Percentiles rank a stretch among this genome's conserved stretches.
Conservation (phyloP, 2,329 filamentous ascomycete genomes). For the Chaetomiaceae sp. region DNA sequence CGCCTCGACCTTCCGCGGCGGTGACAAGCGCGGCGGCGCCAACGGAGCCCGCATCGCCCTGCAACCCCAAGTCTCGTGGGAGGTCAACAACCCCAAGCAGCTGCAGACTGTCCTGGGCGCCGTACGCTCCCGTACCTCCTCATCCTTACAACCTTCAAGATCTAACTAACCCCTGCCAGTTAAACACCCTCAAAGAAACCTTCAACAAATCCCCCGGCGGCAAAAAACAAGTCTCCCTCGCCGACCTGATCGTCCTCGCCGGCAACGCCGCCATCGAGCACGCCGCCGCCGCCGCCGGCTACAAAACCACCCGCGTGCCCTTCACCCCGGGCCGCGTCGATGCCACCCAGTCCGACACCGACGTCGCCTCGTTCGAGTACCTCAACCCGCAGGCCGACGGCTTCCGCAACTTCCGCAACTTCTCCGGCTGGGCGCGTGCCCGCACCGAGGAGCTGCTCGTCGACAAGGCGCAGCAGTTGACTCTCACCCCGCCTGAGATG, state of each 20-base stretch:
- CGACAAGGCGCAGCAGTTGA: conserved; percentile 67
- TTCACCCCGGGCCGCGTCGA: conserved; percentile 71
- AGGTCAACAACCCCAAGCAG: conserved; percentile 68
- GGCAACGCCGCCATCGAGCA: conserved; percentile 70
- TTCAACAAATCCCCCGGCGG: conserved; percentile 58
- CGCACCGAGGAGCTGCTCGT: conserved; percentile 66
- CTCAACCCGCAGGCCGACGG: conserved; percentile 68
- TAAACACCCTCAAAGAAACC: conserved; percentile 61
- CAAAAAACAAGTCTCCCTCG: conserved; percentile 71
- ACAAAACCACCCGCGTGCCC: conserved; percentile 50
- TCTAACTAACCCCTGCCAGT: too few relatives aligned
- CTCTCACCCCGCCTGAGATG: conserved; percentile 65
- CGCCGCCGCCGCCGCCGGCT: conserved; percentile 42
- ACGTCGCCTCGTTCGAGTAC: conserved; percentile 57
- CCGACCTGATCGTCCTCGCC: conserved; percentile 71
- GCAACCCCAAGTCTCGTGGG: conserved; percentile 66
- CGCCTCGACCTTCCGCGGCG: conserved; percentile 67
- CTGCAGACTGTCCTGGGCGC: conserved; percentile 56
- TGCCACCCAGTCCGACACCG: conserved; percentile 67
- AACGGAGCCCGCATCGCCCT: conserved; percentile 76
- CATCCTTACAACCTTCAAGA: too few relatives aligned
- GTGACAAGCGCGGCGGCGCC: conserved; percentile 78
- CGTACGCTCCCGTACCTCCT: too few relatives aligned
- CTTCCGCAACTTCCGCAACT: conserved; percentile 72
- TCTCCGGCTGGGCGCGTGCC: conserved; percentile 49